Base-by-base conservation (phyloP, 2,329 filamentous ascomycete genomes). In the Xylaria sp. region DNA sequence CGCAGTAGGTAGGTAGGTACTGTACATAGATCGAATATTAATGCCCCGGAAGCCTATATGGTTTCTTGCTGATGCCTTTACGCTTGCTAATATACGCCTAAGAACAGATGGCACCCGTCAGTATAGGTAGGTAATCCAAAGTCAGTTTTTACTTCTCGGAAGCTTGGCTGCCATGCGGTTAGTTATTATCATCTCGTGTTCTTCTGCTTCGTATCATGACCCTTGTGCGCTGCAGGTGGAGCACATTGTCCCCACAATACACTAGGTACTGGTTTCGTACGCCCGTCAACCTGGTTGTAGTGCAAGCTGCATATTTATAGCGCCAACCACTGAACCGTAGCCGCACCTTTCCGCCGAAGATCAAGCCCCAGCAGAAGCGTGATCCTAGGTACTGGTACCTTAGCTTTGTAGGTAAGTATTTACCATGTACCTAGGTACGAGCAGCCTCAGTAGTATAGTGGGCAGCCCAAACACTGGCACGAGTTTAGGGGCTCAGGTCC, bases 121-220 rank as follows among this genome's bases (percentile, higher is more conserved):
- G 20, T 20, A 20, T 51, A n/a, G n/a, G n/a, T n/a, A n/a, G n/a
- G n/a, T n/a, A n/a, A 45, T 45, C 25, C 61, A 13, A 56, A 58
- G 50, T 29, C 4, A 50, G 38, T 33, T 29, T 27, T 49, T 50
- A 53, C 31, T 38, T 49, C 20, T 36, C 17, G 11, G 3, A 5
- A 42, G 38, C 50, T 36, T 54, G 39, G 20, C 53, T 61, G 50
- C 59, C 51, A 51, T 53, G 54, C 38, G 15, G 27, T 47, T 55
- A 10, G n/a, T 44, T 50, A 57, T 57, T 61, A 47, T 54, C 33
- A 53, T 50, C 65, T 67, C 65, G 65, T 67, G 65, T 64, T 67
- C 44, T 39, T 20, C 39, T 20, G 22, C 47, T 65, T 67, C 65
- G 65, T 67, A 64, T 65, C 44, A 9, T 56, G 36, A 66, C 49